Percentiles rank a stretch among this genome's conserved stretches.
Conservation (phyloP, 1,139 yeast species). For the Yamadazyma friedrichii region DNA sequence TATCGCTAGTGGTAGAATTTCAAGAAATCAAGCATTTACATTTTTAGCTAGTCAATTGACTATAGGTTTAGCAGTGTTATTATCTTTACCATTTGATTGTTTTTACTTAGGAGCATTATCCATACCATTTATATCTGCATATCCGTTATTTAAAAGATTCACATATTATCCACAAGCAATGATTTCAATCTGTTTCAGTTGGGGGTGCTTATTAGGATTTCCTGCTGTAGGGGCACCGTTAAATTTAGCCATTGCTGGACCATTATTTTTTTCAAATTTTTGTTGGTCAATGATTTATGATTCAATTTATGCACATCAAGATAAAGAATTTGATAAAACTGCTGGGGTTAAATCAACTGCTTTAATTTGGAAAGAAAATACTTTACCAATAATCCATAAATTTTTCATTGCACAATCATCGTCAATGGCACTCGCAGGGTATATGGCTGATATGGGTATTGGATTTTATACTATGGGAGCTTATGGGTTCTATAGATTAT, state of each 20-base stretch:
- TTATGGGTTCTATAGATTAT: constrained; percentile 66
- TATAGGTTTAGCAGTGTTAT: constrained; percentile 72
- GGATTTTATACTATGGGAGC: constrained; percentile 70
- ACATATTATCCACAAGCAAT: constrained; percentile 93
- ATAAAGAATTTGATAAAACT: constrained; percentile 76
- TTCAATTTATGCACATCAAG: constrained; percentile 97
- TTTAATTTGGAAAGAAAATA: constrained; percentile 80
- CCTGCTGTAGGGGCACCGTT: constrained; percentile 91
- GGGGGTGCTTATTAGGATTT: constrained; percentile 94
- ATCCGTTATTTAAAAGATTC: constrained; percentile 90
- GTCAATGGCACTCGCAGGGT: constrained; percentile 67
- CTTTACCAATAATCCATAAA: constrained; percentile 66
- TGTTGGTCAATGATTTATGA: constrained; percentile 96
- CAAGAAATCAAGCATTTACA: constrained; percentile 66
- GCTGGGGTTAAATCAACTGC: constrained; percentile 97
- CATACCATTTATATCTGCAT: constrained; percentile 75
- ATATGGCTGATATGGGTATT: constrained; percentile 83
- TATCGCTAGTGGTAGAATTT: constrained; percentile 80
- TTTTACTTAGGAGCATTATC: constrained; percentile 82
- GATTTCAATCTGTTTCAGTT: constrained; percentile 80
- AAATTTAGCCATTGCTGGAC: constrained; percentile 69
- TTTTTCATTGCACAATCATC: constrained; percentile 68
- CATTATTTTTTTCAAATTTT: constrained; percentile 74
- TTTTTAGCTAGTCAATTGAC: constrained; percentile 75
- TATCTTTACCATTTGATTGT: constrained; percentile 76